Base-by-base conservation (phyloP, 768 basidiomycete genomes). In the Trametes cinnabarina region DNA sequence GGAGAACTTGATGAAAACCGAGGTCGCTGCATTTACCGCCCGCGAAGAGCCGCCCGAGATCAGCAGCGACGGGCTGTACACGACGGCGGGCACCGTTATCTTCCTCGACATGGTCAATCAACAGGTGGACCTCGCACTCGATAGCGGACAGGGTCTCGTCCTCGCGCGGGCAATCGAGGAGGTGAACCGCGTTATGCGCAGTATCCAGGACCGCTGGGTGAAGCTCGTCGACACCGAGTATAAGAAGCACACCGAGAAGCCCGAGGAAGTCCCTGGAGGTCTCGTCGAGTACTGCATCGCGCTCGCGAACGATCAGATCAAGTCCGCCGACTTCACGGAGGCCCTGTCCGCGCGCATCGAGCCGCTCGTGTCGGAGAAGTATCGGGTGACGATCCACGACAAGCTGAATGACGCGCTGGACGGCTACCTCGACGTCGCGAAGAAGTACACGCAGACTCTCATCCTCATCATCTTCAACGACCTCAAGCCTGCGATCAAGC, bases 101-200 rank as follows among this genome's bases (percentile, higher is more conserved):
- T 79, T 99, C 60, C 98, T 98, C 81, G 92, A 97, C 74, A 94
- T 98, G 89, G 88, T 98, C 65, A 98, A 95, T 72, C 93, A 96
- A 72, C 96, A 98, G 72, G 82, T 94, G 57, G 96, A 98, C 68
- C 81, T 94, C 15, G 95, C 95, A 9, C 88, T 90, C 62, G 97
- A 98, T 71, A 98, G 94, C 64, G 92, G 92, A 6, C 97, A 98
- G 70, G 94, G 94, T 32, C 85, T 89, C 1, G 96, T 98, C 60
- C 82, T 99, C 32, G 86, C 94, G 17, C 86, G 90, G 9, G 94
- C 97, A 55, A 85, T 98, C 39, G 83, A 85, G 58, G 97, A 98
- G 71, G 81, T 83, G 61, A 88, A 89, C 64, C 86, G 92, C 34
- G 90, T 94, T 40, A 97, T 98, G 93, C 84, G 90, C 17, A 73